Base-by-base conservation (phyloP, 108 stramenopile species). In the Cyclotella cryptica region DNA sequence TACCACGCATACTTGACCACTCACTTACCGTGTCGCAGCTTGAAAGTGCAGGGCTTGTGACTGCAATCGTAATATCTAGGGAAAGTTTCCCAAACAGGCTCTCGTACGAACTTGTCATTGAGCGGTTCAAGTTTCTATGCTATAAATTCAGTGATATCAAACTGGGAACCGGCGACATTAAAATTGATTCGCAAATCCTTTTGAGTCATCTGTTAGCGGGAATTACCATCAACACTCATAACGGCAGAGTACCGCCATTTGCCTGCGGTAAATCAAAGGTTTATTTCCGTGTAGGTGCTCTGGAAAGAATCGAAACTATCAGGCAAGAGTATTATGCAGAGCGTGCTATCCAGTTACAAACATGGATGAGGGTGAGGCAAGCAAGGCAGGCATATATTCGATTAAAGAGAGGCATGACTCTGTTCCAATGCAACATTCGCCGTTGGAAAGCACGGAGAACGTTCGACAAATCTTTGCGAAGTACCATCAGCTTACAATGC, bases 71-170 rank as follows among this genome's bases (percentile, higher is more conserved):
- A 8, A 95, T 99, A 27, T 85, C 92, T 14, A 84, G 96, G 26
- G 95, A 97, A 53, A 97, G 89, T 39, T 98, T 93, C 83, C 97
- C 98, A 17, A 96, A 96, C 66, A 95, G 88, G 29, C 80, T 97
- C 44, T 45, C 86, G 29, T 93, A 94, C 67, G 85, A 84, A 22
- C 80, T 87, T 19, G 86, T 97, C 18, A 66, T 79, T 69, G 78
- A 85, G 39, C 84, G 92, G 29, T 95, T 91, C 70, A 91, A 86
- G 76, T 85, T 88, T 45, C 68, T 94, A 22, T 49, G 51, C 14
- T 83, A 78, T 67, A 84, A 78, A 40, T 84, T 68, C 44, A 52
- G 65, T 40, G 69, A 49, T 65, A 73, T 71, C 46, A 71, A 70
- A 40, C 69, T 84, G 35, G 58, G 49, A 39, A 57, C 66, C 61